These are phyloP conservation scores for Coffea humblotiana DNA, from an alignment of 305 asterid genomes.

Conservation along the genomic window DNA sequence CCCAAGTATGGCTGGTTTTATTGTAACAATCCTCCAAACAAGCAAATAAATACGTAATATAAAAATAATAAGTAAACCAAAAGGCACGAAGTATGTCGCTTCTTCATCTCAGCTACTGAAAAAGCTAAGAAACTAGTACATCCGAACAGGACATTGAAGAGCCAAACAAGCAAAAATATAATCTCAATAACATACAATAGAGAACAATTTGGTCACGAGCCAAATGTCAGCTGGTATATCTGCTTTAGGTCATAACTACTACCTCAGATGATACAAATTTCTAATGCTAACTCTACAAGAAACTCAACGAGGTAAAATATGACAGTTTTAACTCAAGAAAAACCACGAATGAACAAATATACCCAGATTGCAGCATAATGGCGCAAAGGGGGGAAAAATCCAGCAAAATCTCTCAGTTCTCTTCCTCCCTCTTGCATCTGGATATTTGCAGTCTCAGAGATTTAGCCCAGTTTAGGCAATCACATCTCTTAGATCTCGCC, in stretches of 20 bases:
- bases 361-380: constrained; percentile 42
- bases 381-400: constrained; percentile 43
- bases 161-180: constrained; percentile 18
- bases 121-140: not conserved
- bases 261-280: constrained; percentile 34
- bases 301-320: constrained; percentile 24
- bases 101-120: too few relatives aligned
- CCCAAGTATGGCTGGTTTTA: not conserved
- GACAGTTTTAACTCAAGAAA: constrained; percentile 48
- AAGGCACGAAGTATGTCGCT: too few relatives aligned
- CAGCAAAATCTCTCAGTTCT: constrained; percentile 22
- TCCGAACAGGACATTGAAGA: not conserved
- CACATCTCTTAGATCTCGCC: constrained; percentile 27
- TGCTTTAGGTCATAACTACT: constrained; percentile 32
- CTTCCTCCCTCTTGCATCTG: constrained; percentile 24
- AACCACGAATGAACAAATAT: constrained; percentile 66
- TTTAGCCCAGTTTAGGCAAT: not conserved
- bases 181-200: constrained; percentile 31
- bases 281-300: constrained; percentile 41
- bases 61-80: too few relatives aligned
- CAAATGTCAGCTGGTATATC: constrained; percentile 25
- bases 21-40: not conserved
- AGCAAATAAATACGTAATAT: not conserved
- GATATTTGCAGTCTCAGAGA: not conserved
- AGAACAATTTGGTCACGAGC: constrained; percentile 22